Conservation (phyloP, 2,329 filamentous ascomycete genomes). For the Diplocarpon mali region DNA sequence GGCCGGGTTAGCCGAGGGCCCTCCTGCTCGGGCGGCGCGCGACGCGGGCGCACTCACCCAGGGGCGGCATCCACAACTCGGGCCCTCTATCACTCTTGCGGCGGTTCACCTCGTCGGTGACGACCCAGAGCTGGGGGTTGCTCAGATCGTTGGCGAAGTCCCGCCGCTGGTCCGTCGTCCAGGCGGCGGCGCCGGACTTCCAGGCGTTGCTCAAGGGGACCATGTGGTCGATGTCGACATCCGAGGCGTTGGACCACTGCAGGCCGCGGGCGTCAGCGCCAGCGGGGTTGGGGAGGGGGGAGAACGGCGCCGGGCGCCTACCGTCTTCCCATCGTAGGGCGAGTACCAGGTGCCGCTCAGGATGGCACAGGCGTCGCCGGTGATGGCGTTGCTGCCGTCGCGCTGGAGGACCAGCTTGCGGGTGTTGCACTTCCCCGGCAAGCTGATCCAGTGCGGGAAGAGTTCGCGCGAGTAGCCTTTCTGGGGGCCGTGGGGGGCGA, state of each 20-base stretch:
- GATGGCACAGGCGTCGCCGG: constrained; percentile 47
- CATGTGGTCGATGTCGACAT: constrained; percentile 76
- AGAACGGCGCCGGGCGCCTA: background rate
- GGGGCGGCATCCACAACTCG: constrained; percentile 64
- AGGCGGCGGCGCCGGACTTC: constrained; percentile 63
- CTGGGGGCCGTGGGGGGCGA: constrained; percentile 41
- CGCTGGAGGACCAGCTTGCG: constrained; percentile 62
- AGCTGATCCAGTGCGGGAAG: constrained; percentile 34
- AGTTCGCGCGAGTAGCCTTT: constrained; percentile 45
- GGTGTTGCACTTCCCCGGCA: constrained; percentile 58
- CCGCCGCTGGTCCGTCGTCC: constrained; percentile 58
- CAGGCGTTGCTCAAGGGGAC: constrained; percentile 74
- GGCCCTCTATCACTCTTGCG: constrained; percentile 63
- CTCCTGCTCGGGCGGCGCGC: no score
- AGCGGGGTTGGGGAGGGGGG: no score
- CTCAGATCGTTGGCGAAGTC: constrained; percentile 67
- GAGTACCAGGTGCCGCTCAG: constrained; percentile 58
- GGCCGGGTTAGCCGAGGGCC: no score
- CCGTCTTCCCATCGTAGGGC: constrained; percentile 59
- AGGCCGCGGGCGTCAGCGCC: no score
- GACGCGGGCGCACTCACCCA: no score
- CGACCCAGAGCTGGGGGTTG: constrained; percentile 66
- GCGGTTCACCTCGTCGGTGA: constrained; percentile 68
- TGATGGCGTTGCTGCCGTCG: constrained; percentile 55
- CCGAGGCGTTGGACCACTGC: constrained; percentile 52